Percentiles rank a stretch among this genome's conserved stretches.
Evolutionary conservation across 2,329 filamentous ascomycete species (phyloP).

Genomic region (Ophiosphaerella korrae): DNA sequence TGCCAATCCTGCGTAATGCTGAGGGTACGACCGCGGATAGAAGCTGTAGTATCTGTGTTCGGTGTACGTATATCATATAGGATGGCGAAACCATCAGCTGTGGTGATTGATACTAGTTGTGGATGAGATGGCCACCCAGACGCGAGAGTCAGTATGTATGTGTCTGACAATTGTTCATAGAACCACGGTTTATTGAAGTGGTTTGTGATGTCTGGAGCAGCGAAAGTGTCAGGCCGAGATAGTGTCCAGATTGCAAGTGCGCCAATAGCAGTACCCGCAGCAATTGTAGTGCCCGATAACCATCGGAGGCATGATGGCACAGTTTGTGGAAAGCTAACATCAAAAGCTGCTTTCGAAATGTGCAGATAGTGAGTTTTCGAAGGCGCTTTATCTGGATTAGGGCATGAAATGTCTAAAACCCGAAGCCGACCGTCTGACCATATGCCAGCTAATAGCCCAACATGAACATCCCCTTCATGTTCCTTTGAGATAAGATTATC

Average conservation of each 20-base stretch:
- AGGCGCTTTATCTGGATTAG: conserved; percentile 6
- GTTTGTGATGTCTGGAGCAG: neutral
- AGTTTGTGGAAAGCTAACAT: conserved; percentile 56
- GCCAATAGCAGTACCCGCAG: conserved; percentile 62
- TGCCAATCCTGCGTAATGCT: conserved; percentile 58
- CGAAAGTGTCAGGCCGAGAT: conserved; percentile 42
- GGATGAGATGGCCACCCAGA: conserved; percentile 62
- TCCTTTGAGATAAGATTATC: conserved; percentile 18
- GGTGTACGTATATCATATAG: conserved; percentile 60
- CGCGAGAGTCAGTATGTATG: conserved; percentile 54
- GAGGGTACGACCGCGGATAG: conserved; percentile 57
- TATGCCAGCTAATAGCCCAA: conserved; percentile 62
- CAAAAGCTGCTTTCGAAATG: conserved; percentile 56
- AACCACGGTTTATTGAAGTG: conserved; percentile 47
- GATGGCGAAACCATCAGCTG: conserved; percentile 61
- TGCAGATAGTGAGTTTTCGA: conserved; percentile 43
- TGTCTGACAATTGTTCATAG: conserved; percentile 51
- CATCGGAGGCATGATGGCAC: conserved; percentile 63
- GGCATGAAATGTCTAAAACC: conserved; percentile 56
- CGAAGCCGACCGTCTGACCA: conserved; percentile 64
- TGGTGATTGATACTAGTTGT: conserved; percentile 57
- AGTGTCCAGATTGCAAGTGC: conserved; percentile 61
- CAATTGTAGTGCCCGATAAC: conserved; percentile 61
- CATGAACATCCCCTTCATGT: conserved; percentile 34
- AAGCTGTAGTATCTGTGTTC: conserved; percentile 50